A percentile compares a stretch with the other conserved stretches of the same genome.
phyloP scores from a whole-genome alignment of 805 yeast genomes.

The Metschnikowia cubensis region DNA sequence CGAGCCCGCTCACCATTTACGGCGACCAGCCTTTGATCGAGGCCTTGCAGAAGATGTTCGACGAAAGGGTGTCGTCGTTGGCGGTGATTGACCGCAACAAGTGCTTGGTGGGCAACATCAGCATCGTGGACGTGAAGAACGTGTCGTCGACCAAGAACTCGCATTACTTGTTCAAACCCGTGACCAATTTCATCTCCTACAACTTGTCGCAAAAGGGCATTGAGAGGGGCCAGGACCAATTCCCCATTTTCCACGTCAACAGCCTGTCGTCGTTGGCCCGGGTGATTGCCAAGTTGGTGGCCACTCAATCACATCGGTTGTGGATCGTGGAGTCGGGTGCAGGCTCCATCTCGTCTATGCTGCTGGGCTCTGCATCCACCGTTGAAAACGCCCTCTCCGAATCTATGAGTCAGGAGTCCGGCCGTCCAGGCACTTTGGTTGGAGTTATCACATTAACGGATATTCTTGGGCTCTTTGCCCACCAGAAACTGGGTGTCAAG shows the following conservation, averaged over 20 bases:
- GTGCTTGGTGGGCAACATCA: constrained; percentile 83
- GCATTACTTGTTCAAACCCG: constrained; percentile 73
- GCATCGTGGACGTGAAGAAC: constrained; percentile 88
- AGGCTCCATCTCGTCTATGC: constrained; percentile 9
- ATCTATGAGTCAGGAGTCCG: constrained; percentile 20
- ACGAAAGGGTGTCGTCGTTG: constrained; percentile 77
- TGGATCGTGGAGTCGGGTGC: constrained; percentile 62
- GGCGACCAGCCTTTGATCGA: constrained; percentile 88
- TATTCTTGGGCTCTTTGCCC: constrained; percentile 75
- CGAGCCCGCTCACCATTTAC: constrained; percentile 67
- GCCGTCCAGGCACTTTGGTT: constrained; percentile 73
- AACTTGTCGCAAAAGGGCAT: constrained; percentile 85
- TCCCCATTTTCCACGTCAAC: constrained; percentile 93
- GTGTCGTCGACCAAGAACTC: constrained; percentile 86
- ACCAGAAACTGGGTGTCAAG: constrained; percentile 57
- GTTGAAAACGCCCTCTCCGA: constrained; percentile 14
- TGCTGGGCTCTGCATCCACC: constrained; percentile 11
- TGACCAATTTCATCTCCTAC: constrained; percentile 82
- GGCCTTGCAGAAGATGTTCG: constrained; percentile 82
- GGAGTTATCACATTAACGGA: constrained; percentile 94
- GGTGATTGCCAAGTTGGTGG: constrained; percentile 90
- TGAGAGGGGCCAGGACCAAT: constrained; percentile 92
- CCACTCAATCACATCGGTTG: constrained; percentile 87
- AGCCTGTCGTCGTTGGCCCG: constrained; percentile 75
- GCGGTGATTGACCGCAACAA: constrained; percentile 85